phyloP scores from a whole-genome alignment of 495 filamentous ascomycete species.

The Penicillium ochrochloron region DNA sequence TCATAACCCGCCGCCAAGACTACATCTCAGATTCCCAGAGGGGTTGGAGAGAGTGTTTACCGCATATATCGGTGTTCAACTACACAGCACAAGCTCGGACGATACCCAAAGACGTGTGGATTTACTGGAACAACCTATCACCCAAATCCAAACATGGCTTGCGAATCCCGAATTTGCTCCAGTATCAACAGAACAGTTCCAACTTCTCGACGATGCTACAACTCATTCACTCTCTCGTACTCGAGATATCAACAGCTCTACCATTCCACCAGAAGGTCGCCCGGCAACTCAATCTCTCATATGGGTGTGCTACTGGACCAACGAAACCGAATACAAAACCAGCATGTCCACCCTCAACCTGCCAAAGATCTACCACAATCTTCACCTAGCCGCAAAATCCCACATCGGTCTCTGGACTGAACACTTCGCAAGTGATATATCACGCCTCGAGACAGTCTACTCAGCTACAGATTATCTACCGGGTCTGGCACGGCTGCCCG shows the following conservation, averaged over 20 bases:
- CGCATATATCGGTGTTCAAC: slow-evolving; percentile 26
- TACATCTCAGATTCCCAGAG: slow-evolving; percentile 11
- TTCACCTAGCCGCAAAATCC: slow-evolving; percentile 2
- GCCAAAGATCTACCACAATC: background rate
- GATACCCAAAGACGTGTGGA: background rate
- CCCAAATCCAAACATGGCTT: slow-evolving; percentile 17
- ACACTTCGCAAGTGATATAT: slow-evolving; percentile 13
- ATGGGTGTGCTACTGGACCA: slow-evolving; percentile 29
- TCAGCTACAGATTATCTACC: slow-evolving; percentile 29
- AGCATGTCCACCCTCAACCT: slow-evolving; percentile 15
- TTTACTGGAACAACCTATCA: background rate
- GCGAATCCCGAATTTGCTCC: background rate
- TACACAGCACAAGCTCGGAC: slow-evolving; percentile 5
- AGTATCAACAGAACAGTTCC: slow-evolving; percentile 20
- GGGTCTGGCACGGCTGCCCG: slow-evolving; percentile 21
- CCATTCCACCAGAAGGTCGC: background rate
- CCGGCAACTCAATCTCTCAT: background rate
- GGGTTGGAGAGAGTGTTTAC: slow-evolving; percentile 19
- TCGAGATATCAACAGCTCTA: background rate
- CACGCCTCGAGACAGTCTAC: slow-evolving; percentile 32
- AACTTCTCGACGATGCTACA: slow-evolving; percentile 18
- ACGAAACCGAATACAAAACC: slow-evolving; percentile 15
- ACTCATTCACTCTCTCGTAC: background rate
- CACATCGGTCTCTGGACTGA: slow-evolving; percentile 26
- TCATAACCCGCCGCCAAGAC: slow-evolving; percentile 12